Base-by-base conservation (phyloP, 2,329 filamentous ascomycete genomes). In the Tolypocladium endophyticum region DNA sequence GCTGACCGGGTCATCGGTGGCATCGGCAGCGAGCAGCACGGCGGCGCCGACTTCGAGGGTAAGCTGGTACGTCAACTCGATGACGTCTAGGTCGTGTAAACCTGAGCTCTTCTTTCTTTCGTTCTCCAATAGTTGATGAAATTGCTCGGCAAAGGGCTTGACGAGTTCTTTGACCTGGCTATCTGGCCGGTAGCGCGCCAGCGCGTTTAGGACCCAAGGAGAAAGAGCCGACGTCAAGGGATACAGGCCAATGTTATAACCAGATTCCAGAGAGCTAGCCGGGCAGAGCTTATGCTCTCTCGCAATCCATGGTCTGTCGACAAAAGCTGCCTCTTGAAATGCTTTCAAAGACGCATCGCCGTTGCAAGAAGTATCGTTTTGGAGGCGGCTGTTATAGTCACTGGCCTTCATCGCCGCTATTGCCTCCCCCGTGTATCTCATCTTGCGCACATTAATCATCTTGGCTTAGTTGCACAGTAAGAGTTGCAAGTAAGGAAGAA, bases 41-140 rank as follows among this genome's bases (percentile, higher is more conserved):
- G 59, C 58, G 8, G 9, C 55, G 18, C 60, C 55, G 28, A 58
- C 50, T 33, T 61, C 58, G 1, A 61, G 35, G 4, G 58, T 56
- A 23, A 61, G 33, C 25, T 59, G 58, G 39, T 59, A 56, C 4
- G 41, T 36, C 28, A 61, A 52, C 36, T 61, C 60, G 3, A 59
- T 23, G 23, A 58, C 25, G 28, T 58, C 16, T 33, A 61, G 33
- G 23, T 61, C 50, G 55, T 61, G 60, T 2, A 58, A 23, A 1
- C 60, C 60, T 20, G 50, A 55, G n/a, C 39, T 36, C 11, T n/a
- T 25, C 9, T 18, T 41, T n/a, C 52, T 53, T 36, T 61, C 60
- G 20, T 16, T 23, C 16, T 56, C 39, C 6, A 61, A 25, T 2
- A 38, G 16, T 12, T 20, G 30, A 39, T 61, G 60, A n/a, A 61